Evolutionary conservation across 371 early-diverging fungal genomes (phyloP).

Genomic region (Cladochytrium tenue): DNA sequence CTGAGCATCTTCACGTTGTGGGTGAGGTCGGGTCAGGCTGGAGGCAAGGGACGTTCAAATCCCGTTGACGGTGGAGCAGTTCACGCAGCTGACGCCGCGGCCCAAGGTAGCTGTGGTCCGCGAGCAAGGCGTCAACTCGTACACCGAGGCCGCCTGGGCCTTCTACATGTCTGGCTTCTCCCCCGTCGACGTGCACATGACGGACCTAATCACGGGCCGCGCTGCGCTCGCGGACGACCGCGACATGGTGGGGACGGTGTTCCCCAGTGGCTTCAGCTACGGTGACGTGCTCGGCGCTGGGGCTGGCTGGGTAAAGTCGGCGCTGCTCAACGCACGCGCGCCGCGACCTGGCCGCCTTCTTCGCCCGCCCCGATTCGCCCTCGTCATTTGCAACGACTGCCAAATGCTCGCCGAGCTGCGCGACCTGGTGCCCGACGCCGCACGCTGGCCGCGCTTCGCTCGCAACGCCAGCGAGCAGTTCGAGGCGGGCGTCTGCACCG

Average conservation of each 20-base stretch:
- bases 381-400: conserved; percentile 97
- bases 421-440: conserved; percentile 71
- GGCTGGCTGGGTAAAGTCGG: conserved; percentile 93
- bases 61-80: background rate
- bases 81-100: conserved; percentile 27
- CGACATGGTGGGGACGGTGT: conserved; percentile 89
- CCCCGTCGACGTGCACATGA: conserved; percentile 95
- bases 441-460: conserved; percentile 85
- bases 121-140: conserved; percentile 96
- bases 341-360: conserved; percentile 73
- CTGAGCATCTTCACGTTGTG: conserved; percentile 98
- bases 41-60: conserved; percentile 45
- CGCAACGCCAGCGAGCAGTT: conserved; percentile 90
- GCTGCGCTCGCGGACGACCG: conserved; percentile 53
- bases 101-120: conserved; percentile 92
- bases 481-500: conserved; percentile 84
- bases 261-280: conserved; percentile 96
- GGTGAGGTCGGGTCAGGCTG: conserved; percentile 93
- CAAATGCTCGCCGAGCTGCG: conserved; percentile 88
- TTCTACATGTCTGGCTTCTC: conserved; percentile 90
- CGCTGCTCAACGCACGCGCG: conserved; percentile 70
- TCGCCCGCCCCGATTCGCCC: conserved; percentile 84
- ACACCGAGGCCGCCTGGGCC: conserved; percentile 90
- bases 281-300: conserved; percentile 98
- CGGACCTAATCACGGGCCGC: conserved; percentile 77